These are phyloP conservation scores for Erigeron canadensis DNA, from an alignment of 129 eudicot species.

Conservation along the genomic window DNA sequence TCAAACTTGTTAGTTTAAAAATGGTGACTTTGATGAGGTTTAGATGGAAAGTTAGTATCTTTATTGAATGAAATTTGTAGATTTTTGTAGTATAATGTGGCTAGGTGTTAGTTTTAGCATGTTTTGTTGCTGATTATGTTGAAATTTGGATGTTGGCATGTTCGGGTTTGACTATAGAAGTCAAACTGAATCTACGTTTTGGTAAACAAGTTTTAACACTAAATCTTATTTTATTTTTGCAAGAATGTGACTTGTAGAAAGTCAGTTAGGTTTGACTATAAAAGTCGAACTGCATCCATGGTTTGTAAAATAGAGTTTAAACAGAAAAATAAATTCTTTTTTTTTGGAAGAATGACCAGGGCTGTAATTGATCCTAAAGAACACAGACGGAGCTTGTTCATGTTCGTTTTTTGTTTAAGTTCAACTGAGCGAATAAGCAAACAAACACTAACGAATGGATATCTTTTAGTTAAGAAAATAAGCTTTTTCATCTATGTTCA, in stretches of 20 bases:
- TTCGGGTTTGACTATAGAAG: background rate
- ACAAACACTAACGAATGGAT: too few species aligned
- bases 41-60: background rate
- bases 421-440: too few species aligned
- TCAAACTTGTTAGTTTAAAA: constrained; percentile 8
- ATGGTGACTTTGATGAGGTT: background rate
- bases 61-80: background rate
- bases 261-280: background rate
- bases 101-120: background rate
- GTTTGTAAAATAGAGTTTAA: too few species aligned
- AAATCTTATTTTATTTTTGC: background rate
- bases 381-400: too few species aligned
- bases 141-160: background rate
- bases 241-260: background rate
- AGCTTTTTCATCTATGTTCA: too few species aligned
- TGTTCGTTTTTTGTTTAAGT: too few species aligned
- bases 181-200: background rate
- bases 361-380: too few species aligned
- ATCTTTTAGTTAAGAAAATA: too few species aligned
- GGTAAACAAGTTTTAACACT: background rate
- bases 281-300: too few species aligned
- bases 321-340: too few species aligned
- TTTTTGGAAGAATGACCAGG: too few species aligned
- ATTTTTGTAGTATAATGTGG: background rate
- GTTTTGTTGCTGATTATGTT: background rate